Evolutionary conservation across 2,329 filamentous ascomycete species (phyloP).

Genomic region (Ophioceras dolichostomum): DNA sequence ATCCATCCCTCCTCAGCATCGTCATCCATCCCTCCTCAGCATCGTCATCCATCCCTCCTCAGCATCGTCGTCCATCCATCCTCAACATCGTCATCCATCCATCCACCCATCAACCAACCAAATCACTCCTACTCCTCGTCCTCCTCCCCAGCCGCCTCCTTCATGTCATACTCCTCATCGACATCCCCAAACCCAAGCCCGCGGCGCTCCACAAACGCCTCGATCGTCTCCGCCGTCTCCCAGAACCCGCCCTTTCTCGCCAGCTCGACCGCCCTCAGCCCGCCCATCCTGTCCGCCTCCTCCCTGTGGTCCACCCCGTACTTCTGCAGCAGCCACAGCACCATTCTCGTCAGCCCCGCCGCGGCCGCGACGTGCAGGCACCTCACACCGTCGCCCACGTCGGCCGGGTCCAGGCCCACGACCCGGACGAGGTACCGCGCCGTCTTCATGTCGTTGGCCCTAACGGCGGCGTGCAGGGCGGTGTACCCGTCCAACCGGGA

Average conservation of each 20-base stretch:
- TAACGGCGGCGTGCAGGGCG: neutral
- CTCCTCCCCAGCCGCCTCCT: too few relatives aligned
- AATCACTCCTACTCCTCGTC: too few relatives aligned
- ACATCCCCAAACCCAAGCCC: neutral
- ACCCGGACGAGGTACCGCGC: neutral
- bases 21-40: too few relatives aligned
- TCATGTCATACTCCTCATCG: neutral
- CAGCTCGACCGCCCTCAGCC: neutral
- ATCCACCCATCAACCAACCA: too few relatives aligned
- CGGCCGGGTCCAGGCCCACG: neutral
- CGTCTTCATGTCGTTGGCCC: neutral
- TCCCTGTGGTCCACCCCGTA: neutral
- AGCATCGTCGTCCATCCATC: too few relatives aligned
- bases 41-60: too few relatives aligned
- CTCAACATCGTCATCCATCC: too few relatives aligned
- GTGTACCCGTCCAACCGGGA: neutral
- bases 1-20: too few relatives aligned
- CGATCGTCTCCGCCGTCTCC: neutral
- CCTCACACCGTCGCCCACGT: neutral
- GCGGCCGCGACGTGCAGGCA: neutral
- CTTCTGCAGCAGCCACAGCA: neutral
- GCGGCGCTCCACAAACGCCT: neutral
- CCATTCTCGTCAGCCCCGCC: neutral
- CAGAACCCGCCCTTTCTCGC: neutral
- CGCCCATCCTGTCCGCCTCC: neutral